phyloP scores from a whole-genome alignment of 345 rosid genomes.

The Aquilaria malaccensis region DNA sequence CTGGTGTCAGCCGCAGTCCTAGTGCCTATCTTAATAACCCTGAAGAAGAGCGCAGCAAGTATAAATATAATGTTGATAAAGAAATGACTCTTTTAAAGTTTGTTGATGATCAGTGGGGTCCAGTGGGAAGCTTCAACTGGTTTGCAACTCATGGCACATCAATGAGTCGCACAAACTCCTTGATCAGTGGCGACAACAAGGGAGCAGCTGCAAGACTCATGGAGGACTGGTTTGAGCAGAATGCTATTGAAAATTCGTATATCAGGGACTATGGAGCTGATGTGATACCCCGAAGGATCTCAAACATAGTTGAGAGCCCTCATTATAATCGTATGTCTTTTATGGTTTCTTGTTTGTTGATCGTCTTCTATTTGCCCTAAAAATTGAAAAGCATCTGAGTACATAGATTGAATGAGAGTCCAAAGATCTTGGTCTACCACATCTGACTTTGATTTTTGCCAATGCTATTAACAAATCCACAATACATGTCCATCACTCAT shows the following conservation, averaged over 20 bases:
- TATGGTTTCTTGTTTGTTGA: too few relatives aligned
- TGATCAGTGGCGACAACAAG: conserved; percentile 95
- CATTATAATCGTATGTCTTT: conserved; percentile 44
- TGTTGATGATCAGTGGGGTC: conserved; percentile 80
- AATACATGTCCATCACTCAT: too few relatives aligned
- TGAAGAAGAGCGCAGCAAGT: conserved; percentile 50
- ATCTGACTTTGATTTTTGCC: too few relatives aligned
- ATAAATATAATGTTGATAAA: conserved; percentile 73
- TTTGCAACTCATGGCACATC: conserved; percentile 96
- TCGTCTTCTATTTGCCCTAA: too few relatives aligned
- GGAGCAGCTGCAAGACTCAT: conserved; percentile 88
- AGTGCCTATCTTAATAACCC: conserved; percentile 90
- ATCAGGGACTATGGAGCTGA: conserved; percentile 28
- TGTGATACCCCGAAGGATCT: conserved; percentile 59
- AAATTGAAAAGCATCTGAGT: too few relatives aligned
- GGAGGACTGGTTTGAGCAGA: conserved; percentile 85
- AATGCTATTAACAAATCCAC: too few relatives aligned
- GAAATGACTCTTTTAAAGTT: conserved; percentile 91
- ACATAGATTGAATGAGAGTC: too few relatives aligned
- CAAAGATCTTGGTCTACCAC: too few relatives aligned
- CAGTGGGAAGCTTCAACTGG: conserved; percentile 95
- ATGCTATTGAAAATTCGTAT: conserved; percentile 22
- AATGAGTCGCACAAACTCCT: conserved; percentile 86
- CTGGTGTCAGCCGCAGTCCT: conserved; percentile 88
- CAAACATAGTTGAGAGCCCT: conserved; percentile 38